Evolutionary conservation across 306 rosid species (phyloP).

Genomic region (Ochetophila trinervis): DNA sequence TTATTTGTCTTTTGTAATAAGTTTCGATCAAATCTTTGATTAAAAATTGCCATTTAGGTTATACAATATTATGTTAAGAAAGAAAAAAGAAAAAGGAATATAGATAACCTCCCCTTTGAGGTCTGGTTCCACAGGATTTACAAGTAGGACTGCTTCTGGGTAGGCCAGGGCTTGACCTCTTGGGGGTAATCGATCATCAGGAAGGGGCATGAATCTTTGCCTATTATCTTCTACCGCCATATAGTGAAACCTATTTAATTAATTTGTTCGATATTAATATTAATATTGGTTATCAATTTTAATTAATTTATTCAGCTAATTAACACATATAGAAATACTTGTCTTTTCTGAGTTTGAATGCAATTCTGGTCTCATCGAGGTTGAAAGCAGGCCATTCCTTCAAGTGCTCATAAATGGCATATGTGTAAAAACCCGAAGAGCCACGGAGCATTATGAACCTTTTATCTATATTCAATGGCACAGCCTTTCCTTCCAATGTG

Average conservation of each 20-base stretch:
- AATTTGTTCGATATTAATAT: not conserved
- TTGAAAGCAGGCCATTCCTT: constrained; percentile 76
- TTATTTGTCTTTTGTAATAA: too few species aligned
- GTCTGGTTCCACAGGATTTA: constrained; percentile 37
- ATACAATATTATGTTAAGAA: too few species aligned
- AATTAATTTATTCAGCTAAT: not conserved
- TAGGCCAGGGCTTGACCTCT: constrained; percentile 43
- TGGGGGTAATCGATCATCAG: constrained; percentile 40
- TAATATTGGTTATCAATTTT: not conserved
- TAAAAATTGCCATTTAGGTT: too few species aligned
- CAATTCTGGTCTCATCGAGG: constrained; percentile 81
- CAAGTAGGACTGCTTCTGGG: constrained; percentile 47
- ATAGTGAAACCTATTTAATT: constrained; percentile 35
- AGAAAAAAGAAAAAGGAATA: not conserved
- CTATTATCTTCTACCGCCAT: constrained; percentile 42
- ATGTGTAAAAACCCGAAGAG: constrained; percentile 78
- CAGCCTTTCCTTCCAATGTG: constrained; percentile 46
- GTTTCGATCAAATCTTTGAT: too few species aligned
- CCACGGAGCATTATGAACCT: constrained; percentile 88
- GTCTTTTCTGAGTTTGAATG: constrained; percentile 93
- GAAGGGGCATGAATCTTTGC: constrained; percentile 42
- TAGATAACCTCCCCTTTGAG: constrained; percentile 39
- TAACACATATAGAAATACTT: constrained; percentile 45
- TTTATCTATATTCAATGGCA: constrained; percentile 82
- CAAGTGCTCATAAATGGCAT: constrained; percentile 83